Base-by-base conservation (phyloP, 2,329 filamentous ascomycete species). In the Fusarium verrucosum region DNA sequence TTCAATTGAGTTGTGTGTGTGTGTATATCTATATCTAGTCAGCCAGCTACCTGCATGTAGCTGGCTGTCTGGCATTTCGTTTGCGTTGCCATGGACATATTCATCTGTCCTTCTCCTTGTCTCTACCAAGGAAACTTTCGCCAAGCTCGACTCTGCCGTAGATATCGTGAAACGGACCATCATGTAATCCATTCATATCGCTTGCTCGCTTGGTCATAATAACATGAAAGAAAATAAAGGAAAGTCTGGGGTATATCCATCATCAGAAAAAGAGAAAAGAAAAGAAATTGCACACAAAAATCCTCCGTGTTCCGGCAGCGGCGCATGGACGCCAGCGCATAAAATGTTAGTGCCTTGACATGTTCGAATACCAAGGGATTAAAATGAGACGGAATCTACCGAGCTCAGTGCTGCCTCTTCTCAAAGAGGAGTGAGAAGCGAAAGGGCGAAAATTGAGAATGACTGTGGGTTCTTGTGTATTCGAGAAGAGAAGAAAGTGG, bases 201-300 rank as follows among this genome's bases (percentile, higher is more conserved):
- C 54, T 67, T 62, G 47, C 58, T 65, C 28, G 49, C 36, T 61
- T 54, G 26, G 25, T 61, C 53, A 53, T 69, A 45, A 58, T 62
- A 50, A 62, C 44, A 68, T 56, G 46, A 44, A 50, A 44, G 50
- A 60, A 55, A 52, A 51, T 59, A 60, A 70, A 59, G 50, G 67
- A 66, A 65, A 63, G 53, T 47, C 61, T 55, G 61, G 71, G 73
- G 73, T 74, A 74, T 74, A 75, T 74, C 73, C 73, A 64, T 74
- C 73, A 65, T 74, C 50, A 59, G 67, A 64, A 58, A n/a, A n/a
- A n/a, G n/a, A n/a, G n/a, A n/a, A n/a, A n/a, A n/a, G n/a, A n/a
- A n/a, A n/a, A n/a, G n/a, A n/a, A n/a, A n/a, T n/a, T 55, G 45
- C 51, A 58, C 61, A 40, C 44, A 47, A 65, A 70, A 69, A 58